Conservation (phyloP, 2,329 filamentous ascomycete species). For the Arachnopeziza araneosa region DNA sequence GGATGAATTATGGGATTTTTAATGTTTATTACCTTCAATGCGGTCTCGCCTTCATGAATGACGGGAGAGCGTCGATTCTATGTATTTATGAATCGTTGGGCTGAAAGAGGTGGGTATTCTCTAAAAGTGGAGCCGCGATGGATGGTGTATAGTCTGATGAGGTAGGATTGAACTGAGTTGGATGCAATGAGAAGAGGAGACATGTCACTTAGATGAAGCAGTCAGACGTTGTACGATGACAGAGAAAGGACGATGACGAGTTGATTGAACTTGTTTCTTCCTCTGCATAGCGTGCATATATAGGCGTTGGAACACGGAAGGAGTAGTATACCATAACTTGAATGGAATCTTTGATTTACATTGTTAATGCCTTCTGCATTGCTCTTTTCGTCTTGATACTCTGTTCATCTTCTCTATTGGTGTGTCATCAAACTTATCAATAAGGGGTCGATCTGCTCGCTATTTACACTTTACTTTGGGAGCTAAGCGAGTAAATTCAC, state of each 20-base stretch:
- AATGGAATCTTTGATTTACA: not conserved
- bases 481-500: too few relatives aligned
- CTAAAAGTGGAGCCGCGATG: not conserved
- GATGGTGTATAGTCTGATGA: not conserved
- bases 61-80: not conserved
- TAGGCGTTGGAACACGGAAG: not conserved
- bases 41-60: not conserved
- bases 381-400: not conserved
- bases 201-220: not conserved
- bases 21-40: not conserved
- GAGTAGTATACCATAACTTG: not conserved
- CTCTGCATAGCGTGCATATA: conserved; percentile 17
- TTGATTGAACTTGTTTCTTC: not conserved
- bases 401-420: not conserved
- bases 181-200: not conserved
- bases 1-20: not conserved
- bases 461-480: too few relatives aligned
- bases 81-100: not conserved
- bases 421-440: too few relatives aligned
- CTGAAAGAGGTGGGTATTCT: not conserved
- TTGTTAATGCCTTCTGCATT: not conserved
- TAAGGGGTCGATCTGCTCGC: too few relatives aligned
- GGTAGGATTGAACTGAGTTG: not conserved
- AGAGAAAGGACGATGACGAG: not conserved
- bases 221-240: not conserved